Base-by-base conservation (phyloP, 805 yeast genomes). In the Schwanniomyces pseudopolymorphus region DNA sequence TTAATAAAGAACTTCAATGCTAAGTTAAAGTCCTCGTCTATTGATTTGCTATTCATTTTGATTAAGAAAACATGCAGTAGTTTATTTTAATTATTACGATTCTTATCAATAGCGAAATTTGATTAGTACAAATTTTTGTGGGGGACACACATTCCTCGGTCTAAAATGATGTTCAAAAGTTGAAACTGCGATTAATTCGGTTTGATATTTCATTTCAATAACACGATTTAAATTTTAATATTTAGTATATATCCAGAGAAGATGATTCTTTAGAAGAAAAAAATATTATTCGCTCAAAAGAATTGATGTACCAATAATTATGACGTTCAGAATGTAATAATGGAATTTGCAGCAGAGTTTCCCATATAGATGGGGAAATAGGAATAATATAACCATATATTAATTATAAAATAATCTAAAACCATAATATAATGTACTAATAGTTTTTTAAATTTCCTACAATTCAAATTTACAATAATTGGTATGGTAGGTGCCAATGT, bases 321-420 rank as follows among this genome's bases (percentile, higher is more conserved):
- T 84, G 54, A 79, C 79, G n/a, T 80, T 70, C 76, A 81, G 53
- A 77, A 81, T 1, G 85, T 84, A 43, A 79, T 70, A 5, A 56
- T 55, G 27, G 48, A 48, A 4, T 55, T 54, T 1, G 54, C 57
- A 20, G 63, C 64, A n/a, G n/a, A n/a, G n/a, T n/a, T n/a, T n/a
- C n/a, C n/a, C n/a, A n/a, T n/a, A n/a, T n/a, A 0, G 84, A 84
- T 2, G 80, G 81, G 0, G 81, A 59, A 81, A 80, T 3, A 85
- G 85, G 46, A 80, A 72, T 5, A 81, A 42, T 1, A 83, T 79
- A 49, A 70, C 57, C 36, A 69, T 61, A 5, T n/a, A n/a, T n/a
- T n/a, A n/a, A n/a, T n/a, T n/a, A n/a, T n/a, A n/a, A n/a, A n/a
- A n/a, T n/a, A n/a, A n/a, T n/a, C n/a, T n/a, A n/a, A n/a, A n/a